Evolutionary conservation across 140 eudicot species (phyloP), one percentile per base, ranked within the genome.

Genomic region (Flaveria floridana): DNA sequence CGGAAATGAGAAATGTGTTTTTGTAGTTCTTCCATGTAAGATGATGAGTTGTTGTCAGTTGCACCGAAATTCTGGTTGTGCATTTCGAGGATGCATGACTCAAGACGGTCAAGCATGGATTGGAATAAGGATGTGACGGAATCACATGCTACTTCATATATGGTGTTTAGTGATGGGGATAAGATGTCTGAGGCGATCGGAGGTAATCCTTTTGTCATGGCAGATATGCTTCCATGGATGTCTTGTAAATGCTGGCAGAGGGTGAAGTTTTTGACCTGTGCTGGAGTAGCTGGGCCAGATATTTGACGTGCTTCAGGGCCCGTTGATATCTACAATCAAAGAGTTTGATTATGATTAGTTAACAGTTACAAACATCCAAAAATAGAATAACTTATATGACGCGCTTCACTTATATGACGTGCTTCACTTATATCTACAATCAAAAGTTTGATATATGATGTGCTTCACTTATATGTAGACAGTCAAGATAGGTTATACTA

Each of bases 241-340:
- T 89, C 98, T 83, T 92, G 98, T 13, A 92, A 84, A 67, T 89
- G 96, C 78, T 92, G 96, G 39, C 95, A 89, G 13, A 92, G 82
- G 51, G 88, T 85, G 76, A 92, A 89, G 80, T 92, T 92, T 81
- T 89, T 92, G 0, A 87, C 48, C 80, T 92, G 98, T 52, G 95
- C 83, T 7, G 89, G 78, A 71, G 96, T 92, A 34, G 95, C 98
- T 1, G 98, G 95, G 63, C 89, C 95, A 0, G 90, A 71, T 75
- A 89, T 79, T 78, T 92, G 98, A 10, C 98, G 89, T 10, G 96
- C 96, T 82, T 92, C 98, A 4, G 96, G 96, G 0, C 98, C 98
- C 0, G 98, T 86, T n/a, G 92, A 84, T 69, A 89, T 92, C 98
- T 92, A 84, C 84, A 63, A 51, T 41, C 74, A 56, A 56, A 55